phyloP scores from a whole-genome alignment of 208 protist genomes.

The Tritrichomonas foetus region DNA sequence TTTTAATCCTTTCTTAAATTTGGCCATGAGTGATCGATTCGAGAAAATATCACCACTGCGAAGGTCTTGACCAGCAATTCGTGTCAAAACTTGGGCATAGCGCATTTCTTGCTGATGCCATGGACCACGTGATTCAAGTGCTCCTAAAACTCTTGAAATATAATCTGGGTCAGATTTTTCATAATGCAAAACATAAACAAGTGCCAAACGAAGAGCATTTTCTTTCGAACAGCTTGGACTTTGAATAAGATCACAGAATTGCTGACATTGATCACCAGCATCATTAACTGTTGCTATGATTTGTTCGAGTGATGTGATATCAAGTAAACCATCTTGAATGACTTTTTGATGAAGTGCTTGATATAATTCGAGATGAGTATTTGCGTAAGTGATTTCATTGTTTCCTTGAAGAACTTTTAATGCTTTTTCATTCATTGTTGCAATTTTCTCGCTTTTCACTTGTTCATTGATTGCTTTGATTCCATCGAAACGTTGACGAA shows the following conservation, averaged over 20 bases:
- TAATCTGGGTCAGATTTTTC: background rate
- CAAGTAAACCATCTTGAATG: background rate
- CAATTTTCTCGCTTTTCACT: background rate
- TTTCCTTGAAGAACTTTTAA: background rate
- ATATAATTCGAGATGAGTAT: background rate
- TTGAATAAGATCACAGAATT: background rate
- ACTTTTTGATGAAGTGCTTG: background rate
- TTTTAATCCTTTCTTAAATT: conserved; percentile 1
- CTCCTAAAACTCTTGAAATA: background rate
- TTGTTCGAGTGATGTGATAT: background rate
- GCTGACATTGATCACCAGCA: background rate
- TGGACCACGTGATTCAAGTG: background rate
- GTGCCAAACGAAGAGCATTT: background rate
- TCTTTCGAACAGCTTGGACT: background rate
- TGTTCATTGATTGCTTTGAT: background rate
- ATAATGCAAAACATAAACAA: background rate
- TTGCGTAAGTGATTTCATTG: background rate
- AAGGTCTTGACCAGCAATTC: background rate
- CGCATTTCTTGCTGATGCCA: background rate
- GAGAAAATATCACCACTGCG: background rate
- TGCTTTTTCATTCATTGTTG: no score
- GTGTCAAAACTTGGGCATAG: background rate
- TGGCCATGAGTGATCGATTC: background rate
- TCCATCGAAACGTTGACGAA: background rate
- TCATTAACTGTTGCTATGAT: background rate